phyloP scores from a whole-genome alignment of 257 asterid genomes.

The Ehretia macrophylla region DNA sequence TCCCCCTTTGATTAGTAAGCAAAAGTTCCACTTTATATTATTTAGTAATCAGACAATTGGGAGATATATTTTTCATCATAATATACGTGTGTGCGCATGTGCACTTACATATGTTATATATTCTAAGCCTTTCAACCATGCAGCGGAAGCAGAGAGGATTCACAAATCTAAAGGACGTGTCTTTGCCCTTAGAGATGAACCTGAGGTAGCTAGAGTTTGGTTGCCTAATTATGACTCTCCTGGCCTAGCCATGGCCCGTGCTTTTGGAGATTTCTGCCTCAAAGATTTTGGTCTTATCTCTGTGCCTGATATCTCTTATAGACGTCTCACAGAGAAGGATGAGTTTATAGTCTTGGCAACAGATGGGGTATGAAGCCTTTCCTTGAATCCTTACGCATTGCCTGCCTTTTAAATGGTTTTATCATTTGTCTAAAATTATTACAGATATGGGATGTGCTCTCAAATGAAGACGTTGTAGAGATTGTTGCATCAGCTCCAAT shows the following conservation, averaged over 20 bases:
- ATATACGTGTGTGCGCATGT: too few relatives aligned
- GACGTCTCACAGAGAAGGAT: slow-evolving; percentile 51
- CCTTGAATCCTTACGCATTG: not conserved
- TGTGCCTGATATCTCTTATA: slow-evolving; percentile 52
- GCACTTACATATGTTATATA: too few relatives aligned
- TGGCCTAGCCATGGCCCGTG: slow-evolving; percentile 83
- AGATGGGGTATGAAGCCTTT: slow-evolving; percentile 47
- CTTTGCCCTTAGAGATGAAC: slow-evolving; percentile 63
- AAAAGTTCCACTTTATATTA: not conserved
- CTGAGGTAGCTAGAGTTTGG: slow-evolving; percentile 73
- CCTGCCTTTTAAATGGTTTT: not conserved
- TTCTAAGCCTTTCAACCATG: slow-evolving; percentile 1
- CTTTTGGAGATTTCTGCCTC: slow-evolving; percentile 78
- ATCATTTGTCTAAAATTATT: not conserved
- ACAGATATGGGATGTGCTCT: slow-evolving; percentile 24
- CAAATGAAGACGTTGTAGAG: slow-evolving; percentile 17
- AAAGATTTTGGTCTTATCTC: slow-evolving; percentile 71
- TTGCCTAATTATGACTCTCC: slow-evolving; percentile 60
- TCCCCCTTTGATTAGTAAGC: too few relatives aligned
- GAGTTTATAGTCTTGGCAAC: slow-evolving; percentile 64
- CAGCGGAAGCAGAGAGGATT: slow-evolving; percentile 67
- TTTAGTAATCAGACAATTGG: not conserved
- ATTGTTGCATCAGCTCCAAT: slow-evolving; percentile 15
- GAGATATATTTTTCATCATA: not conserved
- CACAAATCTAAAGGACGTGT: slow-evolving; percentile 67